phyloP scores from a whole-genome alignment of 106 monocot species.

The Apostasia ramifera region DNA sequence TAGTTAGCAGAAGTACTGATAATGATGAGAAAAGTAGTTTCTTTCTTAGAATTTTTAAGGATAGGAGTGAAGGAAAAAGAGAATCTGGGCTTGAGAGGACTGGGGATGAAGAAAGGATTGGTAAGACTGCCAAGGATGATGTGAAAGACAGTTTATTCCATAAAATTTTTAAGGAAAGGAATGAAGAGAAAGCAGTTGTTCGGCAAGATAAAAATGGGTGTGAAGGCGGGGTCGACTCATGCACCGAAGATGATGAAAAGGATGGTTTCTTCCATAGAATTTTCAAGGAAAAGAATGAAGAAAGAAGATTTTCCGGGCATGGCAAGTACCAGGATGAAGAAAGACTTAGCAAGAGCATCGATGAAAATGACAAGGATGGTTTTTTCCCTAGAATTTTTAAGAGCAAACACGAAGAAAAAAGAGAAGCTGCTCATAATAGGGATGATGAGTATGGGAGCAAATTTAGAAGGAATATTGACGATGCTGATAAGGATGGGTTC shows the following conservation, averaged over 20 bases:
- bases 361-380: slow-evolving; percentile 61
- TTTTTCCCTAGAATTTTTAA: slow-evolving; percentile 86
- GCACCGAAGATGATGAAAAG: slow-evolving; percentile 39
- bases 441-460: slow-evolving; percentile 24
- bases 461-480: slow-evolving; percentile 31
- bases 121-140: slow-evolving; percentile 26
- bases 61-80: slow-evolving; percentile 51
- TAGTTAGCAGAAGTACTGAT: slow-evolving; percentile 16
- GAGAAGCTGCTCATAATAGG: slow-evolving; percentile 30
- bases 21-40: slow-evolving; percentile 64
- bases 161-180: slow-evolving; percentile 52
- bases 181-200: slow-evolving; percentile 38
- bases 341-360: slow-evolving; percentile 17
- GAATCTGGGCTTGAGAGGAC: slow-evolving; percentile 20
- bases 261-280: slow-evolving; percentile 58
- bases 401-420: slow-evolving; percentile 66
- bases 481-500: slow-evolving; percentile 61
- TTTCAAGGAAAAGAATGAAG: slow-evolving; percentile 55
- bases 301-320: slow-evolving; percentile 23
- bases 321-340: slow-evolving; percentile 31
- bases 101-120: slow-evolving; percentile 41
- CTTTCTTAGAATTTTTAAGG: slow-evolving; percentile 48
- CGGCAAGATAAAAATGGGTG: no score
- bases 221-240: no score
- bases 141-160: slow-evolving; percentile 47